Evolutionary conservation across 305 asterid species (phyloP), one percentile per base, ranked within the genome.

Genomic region (Fraxinus platypoda): DNA sequence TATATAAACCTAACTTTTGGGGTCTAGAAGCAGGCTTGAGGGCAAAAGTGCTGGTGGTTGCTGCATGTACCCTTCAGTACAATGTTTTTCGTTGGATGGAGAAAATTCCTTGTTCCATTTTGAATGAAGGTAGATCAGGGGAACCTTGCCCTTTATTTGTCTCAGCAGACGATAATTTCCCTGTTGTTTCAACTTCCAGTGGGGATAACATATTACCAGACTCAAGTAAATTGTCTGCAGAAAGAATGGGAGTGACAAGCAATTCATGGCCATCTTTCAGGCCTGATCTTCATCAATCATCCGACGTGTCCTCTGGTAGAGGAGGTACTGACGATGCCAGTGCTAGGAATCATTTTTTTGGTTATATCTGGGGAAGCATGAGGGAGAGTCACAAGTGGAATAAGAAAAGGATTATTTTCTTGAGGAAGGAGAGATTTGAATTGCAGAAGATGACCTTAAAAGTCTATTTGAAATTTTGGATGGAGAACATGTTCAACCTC

Each of bases 141-240:
- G 99, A 94, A 86, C 98, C 99, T 81, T 97, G 99, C 81, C 97
- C 98, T 21, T 84, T 97, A 78, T 97, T 97, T 86, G 85, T 94
- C 79, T 91, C 98, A 19, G 86, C 84, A 72, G 93, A 90, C 85
- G 97, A 92, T 90, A 81, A 90, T 79, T 81, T 83, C 57, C 87
- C 88, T 6, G 82, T 46, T 74, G 86, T 71, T 88, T 83, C 89
- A 31, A 82, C 82, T 76, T 78, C 94, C 13, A 75, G 84, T 78
- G 91, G 92, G 62, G 93, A 89, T 81, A 88, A 78, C 75, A 72
- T 87, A 41, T 75, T 81, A 70, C 81, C 91, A n/a, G 89, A 86
- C 81, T 85, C 92, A 78, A 81, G 88, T 76, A 97, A 84, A 68
- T 75, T 87, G 66, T 81, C 90, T 46, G 86, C 84, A 6, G 86